Percentiles rank a stretch among this genome's conserved stretches.
These are phyloP conservation scores for Pterula multifida DNA, from an alignment of 1,284 basidiomycete genomes.

Conservation along the genomic window DNA sequence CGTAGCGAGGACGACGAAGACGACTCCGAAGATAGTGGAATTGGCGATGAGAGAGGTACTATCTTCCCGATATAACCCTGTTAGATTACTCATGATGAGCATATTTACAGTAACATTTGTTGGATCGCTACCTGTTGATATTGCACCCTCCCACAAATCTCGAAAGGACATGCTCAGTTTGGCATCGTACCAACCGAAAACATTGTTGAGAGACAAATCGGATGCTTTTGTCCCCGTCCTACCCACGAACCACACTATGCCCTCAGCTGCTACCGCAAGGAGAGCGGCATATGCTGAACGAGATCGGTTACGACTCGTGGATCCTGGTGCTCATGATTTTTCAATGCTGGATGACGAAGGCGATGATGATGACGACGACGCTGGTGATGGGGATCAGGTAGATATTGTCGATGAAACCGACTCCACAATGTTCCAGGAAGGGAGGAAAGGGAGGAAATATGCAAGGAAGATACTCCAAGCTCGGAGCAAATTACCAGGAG, in stretches of 20 bases:
- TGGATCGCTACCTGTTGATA: constrained; percentile 50
- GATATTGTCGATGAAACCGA: constrained; percentile 13
- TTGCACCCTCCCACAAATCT: constrained; percentile 28
- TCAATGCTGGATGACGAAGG: constrained; percentile 28
- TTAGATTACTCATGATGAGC: constrained; percentile 4
- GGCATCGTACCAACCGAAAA: constrained; percentile 45
- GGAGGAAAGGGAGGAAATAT: constrained; percentile 38
- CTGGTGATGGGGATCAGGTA: constrained; percentile 19
- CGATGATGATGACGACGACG: constrained; percentile 28
- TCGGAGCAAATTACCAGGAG: constrained; percentile 44
- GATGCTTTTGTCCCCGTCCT: constrained; percentile 14
- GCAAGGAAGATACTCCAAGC: constrained; percentile 58
- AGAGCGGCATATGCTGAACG: constrained; percentile 55
- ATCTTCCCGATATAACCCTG: no score
- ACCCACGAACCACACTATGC: constrained; percentile 11
- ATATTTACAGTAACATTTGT: constrained; percentile 20
- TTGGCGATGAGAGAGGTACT: background rate
- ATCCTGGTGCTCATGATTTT: constrained; percentile 60
- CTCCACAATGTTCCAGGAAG: constrained; percentile 14
- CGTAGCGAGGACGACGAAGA: constrained; percentile 22
- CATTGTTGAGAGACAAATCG: constrained; percentile 25
- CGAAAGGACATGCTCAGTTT: constrained; percentile 25
- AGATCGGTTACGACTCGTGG: constrained; percentile 46
- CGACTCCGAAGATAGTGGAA: background rate
- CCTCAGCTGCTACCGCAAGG: constrained; percentile 23